These are phyloP conservation scores for Luffa acutangula DNA, from an alignment of 306 rosid species.

Conservation along the genomic window DNA sequence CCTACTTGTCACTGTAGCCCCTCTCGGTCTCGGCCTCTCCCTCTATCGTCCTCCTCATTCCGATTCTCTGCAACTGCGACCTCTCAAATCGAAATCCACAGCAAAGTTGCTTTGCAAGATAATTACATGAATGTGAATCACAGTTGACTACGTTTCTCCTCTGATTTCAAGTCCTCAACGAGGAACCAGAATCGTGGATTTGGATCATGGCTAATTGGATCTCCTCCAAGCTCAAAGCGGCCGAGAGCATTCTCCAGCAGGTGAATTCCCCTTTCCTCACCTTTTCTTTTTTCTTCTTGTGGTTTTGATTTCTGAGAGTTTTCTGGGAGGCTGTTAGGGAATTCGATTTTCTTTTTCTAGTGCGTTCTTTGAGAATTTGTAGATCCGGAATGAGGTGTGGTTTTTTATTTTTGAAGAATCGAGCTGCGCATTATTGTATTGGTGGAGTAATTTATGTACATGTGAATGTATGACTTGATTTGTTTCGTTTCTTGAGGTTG, in stretches of 20 bases:
- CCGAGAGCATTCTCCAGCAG: constrained; percentile 91
- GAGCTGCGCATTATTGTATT: background rate
- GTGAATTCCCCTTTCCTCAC: constrained; percentile 12
- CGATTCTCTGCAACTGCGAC: background rate
- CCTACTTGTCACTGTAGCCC: background rate
- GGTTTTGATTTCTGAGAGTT: constrained; percentile 5
- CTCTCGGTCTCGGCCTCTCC: background rate
- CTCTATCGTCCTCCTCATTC: background rate
- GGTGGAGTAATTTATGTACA: background rate
- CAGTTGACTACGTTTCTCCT: background rate
- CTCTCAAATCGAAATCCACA: background rate
- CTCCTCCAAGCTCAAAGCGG: constrained; percentile 95
- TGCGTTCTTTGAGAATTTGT: background rate
- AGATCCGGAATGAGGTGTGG: background rate
- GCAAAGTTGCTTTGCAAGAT: background rate
- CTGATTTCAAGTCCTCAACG: background rate
- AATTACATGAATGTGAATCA: background rate
- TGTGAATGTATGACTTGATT: background rate
- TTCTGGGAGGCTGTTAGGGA: background rate
- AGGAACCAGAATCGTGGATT: constrained; percentile 10
- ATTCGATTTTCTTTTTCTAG: background rate
- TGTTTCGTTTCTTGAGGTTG: background rate
- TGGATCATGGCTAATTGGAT: constrained; percentile 84
- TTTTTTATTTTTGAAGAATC: background rate
- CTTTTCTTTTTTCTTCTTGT: background rate